Conservation (phyloP, 768 basidiomycete species). For the Tricholoma furcatifolium region DNA sequence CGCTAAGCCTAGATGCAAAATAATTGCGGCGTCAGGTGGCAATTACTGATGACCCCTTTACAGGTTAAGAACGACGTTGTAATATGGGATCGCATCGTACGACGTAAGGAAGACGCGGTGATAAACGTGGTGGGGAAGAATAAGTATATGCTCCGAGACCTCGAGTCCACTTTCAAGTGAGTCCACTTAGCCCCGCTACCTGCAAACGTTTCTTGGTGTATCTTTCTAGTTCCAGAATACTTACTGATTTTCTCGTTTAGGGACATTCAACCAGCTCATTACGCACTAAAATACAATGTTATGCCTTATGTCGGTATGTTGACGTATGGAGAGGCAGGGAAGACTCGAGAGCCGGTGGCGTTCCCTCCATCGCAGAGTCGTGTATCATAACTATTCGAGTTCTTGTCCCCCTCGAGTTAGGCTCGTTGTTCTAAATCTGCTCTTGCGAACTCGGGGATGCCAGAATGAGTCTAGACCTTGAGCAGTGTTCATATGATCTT, state of each 20-base stretch:
- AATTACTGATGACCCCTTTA: slow-evolving; percentile 1
- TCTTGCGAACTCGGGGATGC: neutral
- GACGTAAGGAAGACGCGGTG: slow-evolving; percentile 72
- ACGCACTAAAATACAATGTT: slow-evolving; percentile 80
- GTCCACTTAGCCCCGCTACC: slow-evolving; percentile 27
- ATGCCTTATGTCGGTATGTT: slow-evolving; percentile 89
- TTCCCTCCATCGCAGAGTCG: slow-evolving; percentile 41
- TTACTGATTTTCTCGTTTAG: slow-evolving; percentile 33
- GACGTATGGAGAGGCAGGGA: slow-evolving; percentile 71
- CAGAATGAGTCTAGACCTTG: neutral
- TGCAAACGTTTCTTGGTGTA: neutral
- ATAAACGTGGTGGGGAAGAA: slow-evolving; percentile 68
- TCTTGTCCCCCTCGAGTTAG: neutral
- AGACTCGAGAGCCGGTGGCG: slow-evolving; percentile 33
- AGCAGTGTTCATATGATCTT: no score
- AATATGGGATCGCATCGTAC: slow-evolving; percentile 90
- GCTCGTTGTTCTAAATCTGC: neutral
- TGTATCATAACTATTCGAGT: slow-evolving; percentile 26
- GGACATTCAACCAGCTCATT: slow-evolving; percentile 62
- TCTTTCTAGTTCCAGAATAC: neutral
- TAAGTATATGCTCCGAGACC: slow-evolving; percentile 82
- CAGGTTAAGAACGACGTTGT: slow-evolving; percentile 78
- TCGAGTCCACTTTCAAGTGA: slow-evolving; percentile 73
- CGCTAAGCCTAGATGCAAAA: neutral
- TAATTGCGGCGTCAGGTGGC: neutral